Evolutionary conservation across 1,139 yeast genomes (phyloP).

Genomic region (Lodderomyces parapsilosis): DNA sequence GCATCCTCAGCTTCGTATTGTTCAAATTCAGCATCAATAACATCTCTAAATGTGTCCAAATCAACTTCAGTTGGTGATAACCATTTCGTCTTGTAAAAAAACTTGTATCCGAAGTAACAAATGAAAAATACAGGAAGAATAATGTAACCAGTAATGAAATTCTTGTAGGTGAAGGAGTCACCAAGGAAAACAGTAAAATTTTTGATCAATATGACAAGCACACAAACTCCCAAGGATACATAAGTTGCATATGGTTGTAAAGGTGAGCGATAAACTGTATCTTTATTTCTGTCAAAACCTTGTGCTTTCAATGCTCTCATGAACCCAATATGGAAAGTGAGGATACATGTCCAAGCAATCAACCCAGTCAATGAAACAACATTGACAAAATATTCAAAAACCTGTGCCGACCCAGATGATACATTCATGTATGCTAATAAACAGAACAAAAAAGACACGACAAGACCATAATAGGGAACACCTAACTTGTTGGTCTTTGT

Average conservation of each 20-base stretch:
- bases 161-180: slow-evolving; percentile 45
- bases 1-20: slow-evolving; percentile 44
- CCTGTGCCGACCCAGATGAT: slow-evolving; percentile 47
- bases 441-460: slow-evolving; percentile 45
- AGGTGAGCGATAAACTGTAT: slow-evolving; percentile 61
- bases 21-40: slow-evolving; percentile 68
- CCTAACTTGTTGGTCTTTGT: slow-evolving; percentile 37
- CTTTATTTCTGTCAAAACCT: slow-evolving; percentile 36
- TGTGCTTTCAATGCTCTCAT: slow-evolving; percentile 66
- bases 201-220: slow-evolving; percentile 61
- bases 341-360: slow-evolving; percentile 66
- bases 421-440: slow-evolving; percentile 65
- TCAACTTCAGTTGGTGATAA: slow-evolving; percentile 61
- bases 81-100: slow-evolving; percentile 50
- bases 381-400: slow-evolving; percentile 68
- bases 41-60: slow-evolving; percentile 60
- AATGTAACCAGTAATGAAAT: slow-evolving; percentile 75
- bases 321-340: slow-evolving; percentile 62
- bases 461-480: slow-evolving; percentile 40
- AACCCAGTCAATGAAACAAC: slow-evolving; percentile 74
- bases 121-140: slow-evolving; percentile 67
- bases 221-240: slow-evolving; percentile 54
- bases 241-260: slow-evolving; percentile 66
- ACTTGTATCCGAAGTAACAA: slow-evolving; percentile 58
- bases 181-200: slow-evolving; percentile 72